Base-by-base conservation (phyloP, 2,329 filamentous ascomycete genomes). In the Talaromyces sp. region DNA sequence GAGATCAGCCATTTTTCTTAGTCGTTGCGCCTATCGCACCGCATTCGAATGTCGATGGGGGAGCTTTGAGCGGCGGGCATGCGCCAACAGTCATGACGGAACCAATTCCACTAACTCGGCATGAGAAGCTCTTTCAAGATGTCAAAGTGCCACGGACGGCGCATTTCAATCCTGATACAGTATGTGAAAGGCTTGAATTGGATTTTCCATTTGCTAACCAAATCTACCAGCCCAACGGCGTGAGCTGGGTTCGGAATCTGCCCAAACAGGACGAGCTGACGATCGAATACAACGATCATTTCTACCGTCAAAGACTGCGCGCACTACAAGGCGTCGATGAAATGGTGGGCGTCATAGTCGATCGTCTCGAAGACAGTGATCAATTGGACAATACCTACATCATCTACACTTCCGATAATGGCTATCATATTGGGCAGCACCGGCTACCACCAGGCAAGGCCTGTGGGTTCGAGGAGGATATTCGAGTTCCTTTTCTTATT, bases 21-120 rank as follows among this genome's bases (percentile, higher is more conserved):
- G 80, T 79, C 0, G 77, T 88, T 8, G 83, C 87, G 0, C 88
- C 87, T 0, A 79, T 86, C 5, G 86, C 83, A 0, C 87, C 88
- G 0, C 88, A 91, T 64, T 80, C 80, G 21, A 84, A 85, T 60
- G 73, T 80, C 3, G 66, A 78, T 41, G 77, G 79, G 7, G 50
- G 31, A 2, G 62, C 61, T 48, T 61, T 62, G 40, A 48, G 66
- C 59, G 61, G 64, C 2, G 63, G 69, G 43, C 59, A 62, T 21
- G 66, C 65, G 9, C 61, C 61, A 9, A 51, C 68, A 1, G 59
- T 61, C 0, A 78, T 81, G 66, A 73, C 76, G 5, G 76, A 77
- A 0, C 84, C 85, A 0, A 76, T 87, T 15, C 79, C 86, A 0
- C 79, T 84, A 0, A 74, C 83, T 41, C 77, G 86, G 43, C 86